Base-by-base conservation (phyloP, 129 eudicot genomes). In the Apium graveolens region DNA sequence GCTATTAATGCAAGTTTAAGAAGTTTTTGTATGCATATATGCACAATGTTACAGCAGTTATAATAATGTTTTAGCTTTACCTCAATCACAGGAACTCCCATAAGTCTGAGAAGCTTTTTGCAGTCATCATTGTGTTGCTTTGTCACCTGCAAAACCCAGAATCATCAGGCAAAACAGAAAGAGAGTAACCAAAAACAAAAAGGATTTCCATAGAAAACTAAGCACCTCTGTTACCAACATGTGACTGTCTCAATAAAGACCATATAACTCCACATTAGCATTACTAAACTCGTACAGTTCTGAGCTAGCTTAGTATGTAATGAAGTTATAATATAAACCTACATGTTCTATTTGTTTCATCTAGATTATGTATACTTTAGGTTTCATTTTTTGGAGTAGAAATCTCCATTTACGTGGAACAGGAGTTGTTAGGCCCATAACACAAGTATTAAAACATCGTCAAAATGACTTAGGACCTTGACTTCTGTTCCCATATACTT, bases 51-150 rank as follows among this genome's bases (percentile, higher is more conserved):
- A 74, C 26, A 74, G 68, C 20, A 62, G 80, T 53, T 45, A 7
- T 37, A 37, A 39, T 27, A 79, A 35, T 27, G 39, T 60, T 41
- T 39, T 17, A 44, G 76, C 7, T 73, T 76, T 80, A 94, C 98
- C 98, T 94, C 98, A 78, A 94, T 84, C 57, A 91, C 97, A 45
- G 98, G 98, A 79, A 94, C 96, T 75, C 98, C 98, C 98, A 94
- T 94, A 45, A 94, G 93, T 84, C 86, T 85, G 21, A 94, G 78
- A 78, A 94, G 96, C 72, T 87, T 94, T 79, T 88, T 91, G 92
- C 98, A 91, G 75, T 94, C 98, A 26, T 94, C 98, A 77, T 94
- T 90, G 82, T 94, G 98, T 81, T 94, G 96, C 85, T 51, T 88
- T 43, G 97, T 94, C 73, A 90, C 98, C 98, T 93, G 81, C 24